Conservation (phyloP, 164 flowering plant genomes). For the Liquidambar formosana region DNA sequence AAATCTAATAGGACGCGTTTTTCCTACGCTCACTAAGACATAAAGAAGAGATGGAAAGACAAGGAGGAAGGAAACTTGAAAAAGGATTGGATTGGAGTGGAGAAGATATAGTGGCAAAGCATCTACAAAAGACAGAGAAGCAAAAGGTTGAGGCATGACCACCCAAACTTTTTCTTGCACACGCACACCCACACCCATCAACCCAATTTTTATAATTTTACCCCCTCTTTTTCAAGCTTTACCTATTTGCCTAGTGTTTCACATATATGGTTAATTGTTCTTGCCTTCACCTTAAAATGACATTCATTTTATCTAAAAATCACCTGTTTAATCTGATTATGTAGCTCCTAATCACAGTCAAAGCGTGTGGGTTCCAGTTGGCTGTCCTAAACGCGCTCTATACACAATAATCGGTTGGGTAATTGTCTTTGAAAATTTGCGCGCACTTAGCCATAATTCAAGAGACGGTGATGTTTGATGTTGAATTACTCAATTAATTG, state of each 20-base stretch:
- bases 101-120: slow-evolving; percentile 15
- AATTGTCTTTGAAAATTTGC: too few species aligned
- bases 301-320: too few species aligned
- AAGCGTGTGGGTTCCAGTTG: too few species aligned
- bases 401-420: too few species aligned
- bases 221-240: background rate
- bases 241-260: background rate
- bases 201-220: background rate
- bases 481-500: too few species aligned
- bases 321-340: too few species aligned
- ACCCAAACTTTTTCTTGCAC: background rate
- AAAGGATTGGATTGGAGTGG: slow-evolving; percentile 3
- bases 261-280: background rate
- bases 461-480: too few species aligned
- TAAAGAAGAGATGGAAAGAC: background rate
- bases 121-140: slow-evolving; percentile 12
- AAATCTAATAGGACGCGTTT: slow-evolving; percentile 14
- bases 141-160: background rate
- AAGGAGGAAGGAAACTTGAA: slow-evolving; percentile 1
- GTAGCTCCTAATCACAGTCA: too few species aligned
- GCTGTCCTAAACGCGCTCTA: too few species aligned
- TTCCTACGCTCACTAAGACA: slow-evolving; percentile 7
- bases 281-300: too few species aligned
- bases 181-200: background rate
- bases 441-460: too few species aligned